Evolutionary conservation across 345 rosid species (phyloP), one percentile per base, ranked within the genome.

Genomic region (Aethionema arabicum): DNA sequence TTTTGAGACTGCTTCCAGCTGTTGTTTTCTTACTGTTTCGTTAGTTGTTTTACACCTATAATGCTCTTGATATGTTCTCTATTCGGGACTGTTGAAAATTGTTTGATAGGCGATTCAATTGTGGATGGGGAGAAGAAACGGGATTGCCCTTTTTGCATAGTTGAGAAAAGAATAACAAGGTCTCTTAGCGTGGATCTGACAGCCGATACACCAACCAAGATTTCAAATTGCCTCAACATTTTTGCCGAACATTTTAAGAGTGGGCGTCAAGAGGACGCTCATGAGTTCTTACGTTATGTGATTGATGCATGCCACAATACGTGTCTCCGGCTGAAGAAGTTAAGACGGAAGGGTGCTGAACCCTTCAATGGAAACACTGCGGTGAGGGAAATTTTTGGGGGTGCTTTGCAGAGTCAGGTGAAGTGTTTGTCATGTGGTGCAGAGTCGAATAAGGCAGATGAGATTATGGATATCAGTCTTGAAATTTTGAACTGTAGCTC

Each of bases 251-350:
- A 83, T 61, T 88, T 95, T 58, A 78, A 84, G 70, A 41, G 60
- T 14, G 98, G 96, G 40, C 89, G 85, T 43, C 98, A 90, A 73
- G 98, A 95, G 72, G 99, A 95, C 63, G 98, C 99, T 2, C 96
- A 95, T 63, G 99, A 95, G 78, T 95, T 90, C 66, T 66, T 95
- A 57, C 88, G 96, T 0, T 90, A 86, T 63, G 93, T 95, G 14
- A 85, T 95, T 60, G 96, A 95, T 66, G 91, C 98, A 1, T 95
- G 99, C 77, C 96, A 95, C 66, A 88, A 90, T 65, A 82, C 95
- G 5, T 85, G 92, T 61, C 78, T 93, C 56, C 87, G 95, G 7
- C 84, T 90, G 11, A 85, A 79, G 84, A 93, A 90, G 83, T 64
- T 93, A 73, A 72, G 83, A 15, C 66, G 80, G 7, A 80, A 85